Evolutionary conservation across 352 stramenopile species (phyloP).

Genomic region (Phytophthora meadii): DNA sequence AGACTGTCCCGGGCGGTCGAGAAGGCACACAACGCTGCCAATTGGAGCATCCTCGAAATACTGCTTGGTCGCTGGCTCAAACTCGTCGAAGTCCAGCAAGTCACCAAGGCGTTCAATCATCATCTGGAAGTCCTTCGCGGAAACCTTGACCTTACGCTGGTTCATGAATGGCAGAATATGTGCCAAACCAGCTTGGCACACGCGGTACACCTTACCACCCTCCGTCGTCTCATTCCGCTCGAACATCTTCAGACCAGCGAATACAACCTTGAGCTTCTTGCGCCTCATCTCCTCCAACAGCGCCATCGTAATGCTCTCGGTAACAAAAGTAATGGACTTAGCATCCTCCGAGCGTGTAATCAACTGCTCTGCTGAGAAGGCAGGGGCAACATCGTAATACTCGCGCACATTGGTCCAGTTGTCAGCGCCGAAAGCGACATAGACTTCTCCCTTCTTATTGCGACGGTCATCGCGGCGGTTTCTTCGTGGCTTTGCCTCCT

Average conservation of each 20-base stretch:
- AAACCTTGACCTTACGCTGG: constrained; percentile 71
- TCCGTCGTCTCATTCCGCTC: constrained; percentile 84
- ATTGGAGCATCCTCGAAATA: constrained; percentile 66
- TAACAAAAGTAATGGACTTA: constrained; percentile 88
- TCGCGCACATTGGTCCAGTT: constrained; percentile 71
- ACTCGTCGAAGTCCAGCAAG: constrained; percentile 86
- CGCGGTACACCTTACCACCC: constrained; percentile 81
- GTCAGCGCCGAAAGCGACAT: constrained; percentile 68
- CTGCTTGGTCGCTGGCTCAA: constrained; percentile 56
- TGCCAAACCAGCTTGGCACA: constrained; percentile 89
- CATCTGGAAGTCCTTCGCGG: constrained; percentile 83
- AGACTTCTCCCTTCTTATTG: constrained; percentile 73
- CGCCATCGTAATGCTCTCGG: constrained; percentile 82
- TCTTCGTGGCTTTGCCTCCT: constrained; percentile 35
- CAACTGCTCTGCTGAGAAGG: constrained; percentile 81
- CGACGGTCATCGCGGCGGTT: constrained; percentile 60
- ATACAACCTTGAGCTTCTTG: constrained; percentile 90
- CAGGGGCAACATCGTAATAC: constrained; percentile 76
- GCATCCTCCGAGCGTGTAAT: constrained; percentile 90
- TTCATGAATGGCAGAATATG: constrained; percentile 88
- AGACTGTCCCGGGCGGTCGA: constrained; percentile 65
- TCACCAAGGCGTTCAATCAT: constrained; percentile 84
- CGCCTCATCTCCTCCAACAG: constrained; percentile 86
- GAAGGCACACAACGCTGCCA: constrained; percentile 82
- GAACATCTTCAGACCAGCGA: constrained; percentile 93